These are phyloP conservation scores for Fusarium chaquense DNA, from an alignment of 2,329 filamentous ascomycete species.

Conservation along the genomic window DNA sequence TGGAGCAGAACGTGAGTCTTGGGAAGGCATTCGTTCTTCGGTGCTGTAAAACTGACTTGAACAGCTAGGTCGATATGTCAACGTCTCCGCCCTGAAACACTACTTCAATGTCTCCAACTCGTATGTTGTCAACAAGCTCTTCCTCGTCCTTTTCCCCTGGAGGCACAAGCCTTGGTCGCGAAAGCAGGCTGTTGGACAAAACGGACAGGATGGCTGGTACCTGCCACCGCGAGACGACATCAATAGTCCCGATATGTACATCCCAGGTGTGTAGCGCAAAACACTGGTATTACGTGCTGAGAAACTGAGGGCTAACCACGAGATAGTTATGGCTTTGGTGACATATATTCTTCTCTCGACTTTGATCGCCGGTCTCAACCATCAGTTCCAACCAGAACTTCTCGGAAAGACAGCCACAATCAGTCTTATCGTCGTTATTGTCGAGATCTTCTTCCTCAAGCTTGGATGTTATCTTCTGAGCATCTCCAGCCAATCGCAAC, in stretches of 20 bases:
- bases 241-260: conserved; percentile 99
- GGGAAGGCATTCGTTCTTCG: neutral
- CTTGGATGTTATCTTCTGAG: conserved; percentile 92
- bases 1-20: conserved; percentile 88
- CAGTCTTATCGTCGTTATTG: conserved; percentile 82
- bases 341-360: conserved; percentile 97
- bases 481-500: conserved; percentile 93
- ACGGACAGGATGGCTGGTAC: conserved; percentile 80
- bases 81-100: conserved; percentile 92
- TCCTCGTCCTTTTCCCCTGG: conserved; percentile 96
- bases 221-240: conserved; percentile 93
- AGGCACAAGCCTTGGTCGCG: conserved; percentile 97
- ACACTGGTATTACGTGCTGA: too few relatives aligned
- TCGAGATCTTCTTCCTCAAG: conserved; percentile 92
- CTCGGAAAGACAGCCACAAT: conserved; percentile 89
- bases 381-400: conserved; percentile 93
- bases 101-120: conserved; percentile 99
- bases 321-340: conserved; percentile 87
- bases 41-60: conserved; percentile 27
- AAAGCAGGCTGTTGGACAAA: conserved; percentile 80
- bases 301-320: conserved; percentile 36
- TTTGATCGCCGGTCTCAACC: conserved; percentile 87
- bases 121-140: conserved; percentile 94
- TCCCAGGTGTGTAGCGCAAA: conserved; percentile 68
- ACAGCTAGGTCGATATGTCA: conserved; percentile 79